Evolutionary conservation across 164 flowering plant species (phyloP).

Genomic region (Buxus sempervirens): DNA sequence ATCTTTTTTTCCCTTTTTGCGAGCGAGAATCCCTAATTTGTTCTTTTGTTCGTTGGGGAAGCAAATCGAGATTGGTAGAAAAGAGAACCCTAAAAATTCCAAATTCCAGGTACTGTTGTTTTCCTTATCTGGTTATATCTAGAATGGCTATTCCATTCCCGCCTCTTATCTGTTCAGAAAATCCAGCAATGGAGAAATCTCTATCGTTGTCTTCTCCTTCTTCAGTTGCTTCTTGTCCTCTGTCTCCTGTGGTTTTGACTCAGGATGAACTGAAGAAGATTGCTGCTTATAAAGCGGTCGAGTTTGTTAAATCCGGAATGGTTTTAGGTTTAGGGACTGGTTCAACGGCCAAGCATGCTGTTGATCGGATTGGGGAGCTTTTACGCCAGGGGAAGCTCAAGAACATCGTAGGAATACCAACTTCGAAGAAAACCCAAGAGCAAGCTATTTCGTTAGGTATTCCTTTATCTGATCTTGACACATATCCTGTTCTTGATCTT

Average conservation of each 20-base stretch:
- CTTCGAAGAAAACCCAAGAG: slow-evolving; percentile 69
- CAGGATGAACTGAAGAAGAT: slow-evolving; percentile 81
- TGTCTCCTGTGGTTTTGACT: slow-evolving; percentile 31
- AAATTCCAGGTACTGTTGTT: too few species aligned
- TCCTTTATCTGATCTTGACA: slow-evolving; percentile 72
- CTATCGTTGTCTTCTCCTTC: slow-evolving; percentile 3
- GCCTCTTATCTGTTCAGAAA: slow-evolving; percentile 26
- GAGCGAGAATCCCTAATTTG: too few species aligned
- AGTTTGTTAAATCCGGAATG: slow-evolving; percentile 88
- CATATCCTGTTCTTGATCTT: slow-evolving; percentile 68
- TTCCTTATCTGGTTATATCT: too few species aligned
- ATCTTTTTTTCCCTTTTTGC: too few species aligned
- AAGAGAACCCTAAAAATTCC: too few species aligned
- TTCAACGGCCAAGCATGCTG: slow-evolving; percentile 79
- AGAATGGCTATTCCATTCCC: slow-evolving; percentile 48
- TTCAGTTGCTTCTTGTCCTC: slow-evolving; percentile 10
- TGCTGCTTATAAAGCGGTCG: slow-evolving; percentile 90
- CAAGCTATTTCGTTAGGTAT: slow-evolving; percentile 72
- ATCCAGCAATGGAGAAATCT: slow-evolving; percentile 25
- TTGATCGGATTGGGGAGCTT: slow-evolving; percentile 68
- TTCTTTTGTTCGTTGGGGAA: too few species aligned
- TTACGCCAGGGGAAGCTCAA: slow-evolving; percentile 55
- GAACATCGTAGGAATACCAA: slow-evolving; percentile 79
- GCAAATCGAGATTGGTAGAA: too few species aligned
- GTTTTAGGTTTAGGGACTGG: slow-evolving; percentile 93